phyloP scores from a whole-genome alignment of 768 basidiomycete genomes.

The Pisolithus albus region DNA sequence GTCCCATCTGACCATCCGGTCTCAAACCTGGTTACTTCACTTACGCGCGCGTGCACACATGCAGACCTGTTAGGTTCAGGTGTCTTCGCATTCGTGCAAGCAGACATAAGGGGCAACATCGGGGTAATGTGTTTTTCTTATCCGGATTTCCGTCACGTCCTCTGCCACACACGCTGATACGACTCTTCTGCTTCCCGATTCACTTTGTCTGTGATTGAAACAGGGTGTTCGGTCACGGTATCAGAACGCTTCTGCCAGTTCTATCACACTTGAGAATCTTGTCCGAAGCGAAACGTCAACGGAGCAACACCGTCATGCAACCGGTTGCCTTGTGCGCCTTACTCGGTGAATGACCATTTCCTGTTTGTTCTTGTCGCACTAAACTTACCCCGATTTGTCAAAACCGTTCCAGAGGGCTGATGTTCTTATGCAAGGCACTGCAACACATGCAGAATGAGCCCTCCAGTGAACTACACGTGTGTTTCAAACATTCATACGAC shows the following conservation, averaged over 20 bases:
- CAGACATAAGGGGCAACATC: slow-evolving; percentile 64
- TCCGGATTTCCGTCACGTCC: slow-evolving; percentile 8
- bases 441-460: slow-evolving; percentile 56
- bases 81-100: slow-evolving; percentile 69
- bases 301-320: slow-evolving; percentile 43
- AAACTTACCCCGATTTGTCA: slow-evolving; percentile 4
- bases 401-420: slow-evolving; percentile 44
- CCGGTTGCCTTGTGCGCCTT: slow-evolving; percentile 57
- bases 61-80: slow-evolving; percentile 57
- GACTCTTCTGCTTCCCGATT: slow-evolving; percentile 4
- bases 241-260: slow-evolving; percentile 35
- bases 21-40: slow-evolving; percentile 7
- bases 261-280: slow-evolving; percentile 54
- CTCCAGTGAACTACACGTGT: slow-evolving; percentile 49
- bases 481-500: slow-evolving; percentile 69
- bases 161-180: slow-evolving; percentile 7
- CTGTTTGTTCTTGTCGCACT: slow-evolving; percentile 14
- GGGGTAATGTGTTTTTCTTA: slow-evolving; percentile 34
- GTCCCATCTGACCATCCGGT: slow-evolving; percentile 8
- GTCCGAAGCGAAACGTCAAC: slow-evolving; percentile 42
- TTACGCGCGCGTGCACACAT: slow-evolving; percentile 15
- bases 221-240: slow-evolving; percentile 64
- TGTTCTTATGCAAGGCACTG: slow-evolving; percentile 62
- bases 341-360: slow-evolving; percentile 40
- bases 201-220: slow-evolving; percentile 2